Percentiles rank a stretch among this genome's conserved stretches.
These are phyloP conservation scores for Kwoniella sp. DNA, from an alignment of 768 basidiomycete species.

Conservation along the genomic window DNA sequence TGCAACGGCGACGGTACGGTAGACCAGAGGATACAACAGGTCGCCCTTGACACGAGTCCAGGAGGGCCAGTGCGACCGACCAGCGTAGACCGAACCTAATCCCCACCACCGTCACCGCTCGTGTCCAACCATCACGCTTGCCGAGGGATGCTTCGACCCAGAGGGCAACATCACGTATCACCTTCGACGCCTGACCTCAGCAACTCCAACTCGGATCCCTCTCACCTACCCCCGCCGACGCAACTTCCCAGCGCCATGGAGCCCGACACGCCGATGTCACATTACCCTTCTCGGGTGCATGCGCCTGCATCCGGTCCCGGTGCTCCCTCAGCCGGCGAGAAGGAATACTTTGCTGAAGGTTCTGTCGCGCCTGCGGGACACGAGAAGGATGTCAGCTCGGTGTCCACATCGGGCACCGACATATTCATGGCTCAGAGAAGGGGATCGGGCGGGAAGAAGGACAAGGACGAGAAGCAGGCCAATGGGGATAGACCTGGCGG, in stretches of 20 bases:
- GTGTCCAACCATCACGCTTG: background rate
- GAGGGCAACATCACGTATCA: no score
- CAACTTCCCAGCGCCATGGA: conserved; percentile 5
- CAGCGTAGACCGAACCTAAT: no score
- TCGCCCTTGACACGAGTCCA: no score
- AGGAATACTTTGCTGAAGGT: background rate
- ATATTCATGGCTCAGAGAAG: conserved; percentile 4
- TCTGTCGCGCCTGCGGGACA: conserved; percentile 2
- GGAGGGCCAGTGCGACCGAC: no score
- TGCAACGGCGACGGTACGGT: no score
- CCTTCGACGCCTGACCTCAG: no score
- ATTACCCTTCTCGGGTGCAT: conserved; percentile 23
- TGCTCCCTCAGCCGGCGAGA: background rate
- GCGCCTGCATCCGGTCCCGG: background rate
- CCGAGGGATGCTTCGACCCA: conserved; percentile 16
- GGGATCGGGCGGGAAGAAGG: background rate
- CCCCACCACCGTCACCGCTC: no score
- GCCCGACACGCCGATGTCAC: conserved; percentile 31
- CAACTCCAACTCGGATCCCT: no score
- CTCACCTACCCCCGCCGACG: conserved; percentile 1
- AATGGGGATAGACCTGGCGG: background rate
- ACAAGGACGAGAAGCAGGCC: background rate
- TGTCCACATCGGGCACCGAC: background rate
- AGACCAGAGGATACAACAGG: no score
- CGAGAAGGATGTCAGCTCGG: background rate